Percentiles rank a stretch among this genome's conserved stretches.
These are phyloP conservation scores for Bipolaris sorokiniana DNA, from an alignment of 2,329 filamentous ascomycete species.

Conservation along the genomic window DNA sequence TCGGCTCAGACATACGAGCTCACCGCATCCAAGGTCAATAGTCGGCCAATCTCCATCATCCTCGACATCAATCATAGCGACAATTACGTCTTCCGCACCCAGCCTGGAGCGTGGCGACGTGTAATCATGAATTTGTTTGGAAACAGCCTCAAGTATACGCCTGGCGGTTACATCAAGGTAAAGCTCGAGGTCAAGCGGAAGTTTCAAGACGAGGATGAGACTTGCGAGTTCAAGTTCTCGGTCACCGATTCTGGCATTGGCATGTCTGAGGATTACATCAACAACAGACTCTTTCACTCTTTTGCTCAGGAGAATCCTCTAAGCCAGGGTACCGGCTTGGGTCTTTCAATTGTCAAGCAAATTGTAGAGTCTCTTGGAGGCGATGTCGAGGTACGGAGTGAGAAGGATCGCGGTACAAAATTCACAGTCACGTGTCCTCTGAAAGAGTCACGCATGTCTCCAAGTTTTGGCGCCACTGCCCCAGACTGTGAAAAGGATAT, in stretches of 20 bases:
- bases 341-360: constrained; percentile 49
- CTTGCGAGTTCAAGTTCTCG: constrained; percentile 40
- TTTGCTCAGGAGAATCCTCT: constrained; percentile 50
- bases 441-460: constrained; percentile 40
- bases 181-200: constrained; percentile 43
- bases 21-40: constrained; percentile 20
- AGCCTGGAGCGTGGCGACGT: constrained; percentile 48
- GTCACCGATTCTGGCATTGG: constrained; percentile 50
- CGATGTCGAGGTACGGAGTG: constrained; percentile 46
- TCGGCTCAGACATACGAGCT: constrained; percentile 36
- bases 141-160: constrained; percentile 50
- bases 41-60: constrained; percentile 38
- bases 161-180: constrained; percentile 45
- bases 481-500: constrained; percentile 34
- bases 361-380: constrained; percentile 48
- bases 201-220: constrained; percentile 27
- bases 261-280: constrained; percentile 50
- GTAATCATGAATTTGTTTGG: constrained; percentile 51
- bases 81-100: constrained; percentile 47
- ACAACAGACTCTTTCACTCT: constrained; percentile 46
- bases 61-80: constrained; percentile 45
- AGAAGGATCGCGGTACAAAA: constrained; percentile 46
- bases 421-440: constrained; percentile 47
- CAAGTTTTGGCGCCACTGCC: constrained; percentile 28
- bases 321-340: constrained; percentile 49